phyloP scores from a whole-genome alignment of 129 eudicot genomes.

The Arctium minus region DNA sequence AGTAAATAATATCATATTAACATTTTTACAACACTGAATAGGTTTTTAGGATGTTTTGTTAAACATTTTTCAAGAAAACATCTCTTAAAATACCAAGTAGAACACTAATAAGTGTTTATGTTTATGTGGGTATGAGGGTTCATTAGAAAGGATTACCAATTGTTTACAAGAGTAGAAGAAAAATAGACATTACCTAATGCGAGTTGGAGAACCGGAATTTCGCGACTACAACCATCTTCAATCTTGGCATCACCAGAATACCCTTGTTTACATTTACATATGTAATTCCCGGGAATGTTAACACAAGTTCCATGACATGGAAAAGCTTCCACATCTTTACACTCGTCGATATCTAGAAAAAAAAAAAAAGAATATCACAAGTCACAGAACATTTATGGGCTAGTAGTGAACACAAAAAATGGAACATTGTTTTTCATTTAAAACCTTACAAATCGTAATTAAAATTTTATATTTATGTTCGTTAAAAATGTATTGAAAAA shows the following conservation, averaged over 20 bases:
- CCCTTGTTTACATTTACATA: not conserved
- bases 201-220: not conserved
- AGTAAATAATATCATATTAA: too few relatives aligned
- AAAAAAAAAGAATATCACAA: too few relatives aligned
- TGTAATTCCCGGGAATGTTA: conserved; percentile 3
- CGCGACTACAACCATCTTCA: not conserved
- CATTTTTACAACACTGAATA: not conserved
- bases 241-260: not conserved
- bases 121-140: not conserved
- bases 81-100: too few relatives aligned
- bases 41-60: not conserved
- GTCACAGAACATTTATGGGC: not conserved
- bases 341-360: conserved; percentile 35
- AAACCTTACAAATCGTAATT: too few relatives aligned
- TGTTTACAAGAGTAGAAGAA: not conserved
- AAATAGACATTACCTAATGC: not conserved
- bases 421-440: too few relatives aligned
- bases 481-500: too few relatives aligned
- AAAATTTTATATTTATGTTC: too few relatives aligned
- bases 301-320: conserved; percentile 25
- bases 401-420: too few relatives aligned
- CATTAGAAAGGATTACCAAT: too few relatives aligned
- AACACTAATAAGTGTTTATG: not conserved
- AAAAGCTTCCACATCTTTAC: not conserved
- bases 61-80: too few relatives aligned